Conservation (phyloP, 208 protist species). For the Trypanosoma boissoni region DNA sequence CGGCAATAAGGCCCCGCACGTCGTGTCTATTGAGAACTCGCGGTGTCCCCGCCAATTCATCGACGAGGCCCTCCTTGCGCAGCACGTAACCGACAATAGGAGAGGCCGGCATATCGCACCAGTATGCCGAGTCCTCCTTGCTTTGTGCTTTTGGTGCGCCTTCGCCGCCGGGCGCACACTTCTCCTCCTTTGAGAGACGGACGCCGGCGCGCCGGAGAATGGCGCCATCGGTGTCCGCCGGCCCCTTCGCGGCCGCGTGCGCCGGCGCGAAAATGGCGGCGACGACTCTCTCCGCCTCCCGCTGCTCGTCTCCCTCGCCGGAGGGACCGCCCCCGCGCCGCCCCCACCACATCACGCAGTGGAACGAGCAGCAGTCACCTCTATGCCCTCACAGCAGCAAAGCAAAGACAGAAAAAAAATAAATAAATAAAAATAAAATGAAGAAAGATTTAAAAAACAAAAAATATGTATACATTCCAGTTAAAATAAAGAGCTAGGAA, state of each 20-base stretch:
- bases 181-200: neutral
- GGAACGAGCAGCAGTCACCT: no score
- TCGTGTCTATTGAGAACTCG: slow-evolving; percentile 39
- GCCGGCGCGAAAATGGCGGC: slow-evolving; percentile 42
- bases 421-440: neutral
- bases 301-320: neutral
- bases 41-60: slow-evolving; percentile 34
- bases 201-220: neutral
- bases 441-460: neutral
- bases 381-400: no score
- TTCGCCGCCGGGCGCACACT: neutral
- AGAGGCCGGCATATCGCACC: slow-evolving; percentile 32
- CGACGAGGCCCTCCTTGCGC: slow-evolving; percentile 40
- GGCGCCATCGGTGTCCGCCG: neutral
- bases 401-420: neutral
- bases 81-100: slow-evolving; percentile 65
- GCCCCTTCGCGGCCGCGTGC: slow-evolving; percentile 12
- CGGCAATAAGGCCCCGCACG: slow-evolving; percentile 41
- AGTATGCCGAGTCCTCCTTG: slow-evolving; percentile 3
- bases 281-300: slow-evolving; percentile 34
- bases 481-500: neutral
- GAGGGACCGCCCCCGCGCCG: neutral
- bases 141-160: slow-evolving; percentile 1
- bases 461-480: neutral
- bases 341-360: neutral